Conservation (phyloP, 257 asterid genomes). For the Plectranthus barbatus region DNA sequence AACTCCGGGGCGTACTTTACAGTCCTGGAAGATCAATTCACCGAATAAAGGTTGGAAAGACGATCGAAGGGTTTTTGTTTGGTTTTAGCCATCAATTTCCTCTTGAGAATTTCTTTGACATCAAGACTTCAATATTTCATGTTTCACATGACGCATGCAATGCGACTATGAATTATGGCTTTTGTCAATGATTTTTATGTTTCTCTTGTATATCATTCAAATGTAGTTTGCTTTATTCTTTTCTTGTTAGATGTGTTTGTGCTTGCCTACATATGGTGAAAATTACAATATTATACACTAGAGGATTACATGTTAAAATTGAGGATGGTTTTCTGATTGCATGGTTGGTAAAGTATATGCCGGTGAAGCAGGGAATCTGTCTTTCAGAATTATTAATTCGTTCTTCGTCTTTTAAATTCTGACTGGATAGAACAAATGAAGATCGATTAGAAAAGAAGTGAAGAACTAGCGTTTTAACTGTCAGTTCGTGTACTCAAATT, state of each 20-base stretch:
- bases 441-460: no score
- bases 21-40: neutral
- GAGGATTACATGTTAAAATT: neutral
- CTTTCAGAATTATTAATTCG: neutral
- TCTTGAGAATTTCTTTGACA: neutral
- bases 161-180: neutral
- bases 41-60: no score
- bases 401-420: neutral
- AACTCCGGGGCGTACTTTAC: neutral
- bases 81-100: neutral
- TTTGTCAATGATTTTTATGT: neutral
- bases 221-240: neutral
- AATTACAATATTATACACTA: neutral
- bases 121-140: neutral
- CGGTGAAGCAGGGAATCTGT: neutral
- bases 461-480: neutral
- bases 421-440: neutral
- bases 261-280: neutral
- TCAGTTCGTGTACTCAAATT: neutral
- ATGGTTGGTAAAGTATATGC: slow-evolving; percentile 4
- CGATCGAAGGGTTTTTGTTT: slow-evolving; percentile 11
- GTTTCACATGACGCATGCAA: neutral
- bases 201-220: no score
- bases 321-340: neutral
- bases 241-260: neutral